Base-by-base conservation (phyloP, 805 yeast species). In the Wickerhamiella sorbophila region DNA sequence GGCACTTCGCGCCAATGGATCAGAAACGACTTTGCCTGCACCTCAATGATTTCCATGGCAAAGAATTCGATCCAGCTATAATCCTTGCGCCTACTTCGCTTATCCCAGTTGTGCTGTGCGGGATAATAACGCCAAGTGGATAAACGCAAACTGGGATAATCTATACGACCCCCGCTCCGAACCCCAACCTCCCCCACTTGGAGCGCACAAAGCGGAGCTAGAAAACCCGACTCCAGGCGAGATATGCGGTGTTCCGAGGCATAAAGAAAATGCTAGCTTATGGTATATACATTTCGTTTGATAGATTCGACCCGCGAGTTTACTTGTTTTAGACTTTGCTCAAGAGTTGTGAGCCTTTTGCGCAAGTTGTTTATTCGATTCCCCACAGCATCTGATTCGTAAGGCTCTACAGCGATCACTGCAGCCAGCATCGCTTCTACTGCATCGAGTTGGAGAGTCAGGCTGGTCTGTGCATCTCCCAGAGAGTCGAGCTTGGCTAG, bases 1-100 rank as follows among this genome's bases (percentile, higher is more conserved):
- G 82, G 79, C 5, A 82, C 81, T 47, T 76, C 72, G 42, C 87
- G 76, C 97, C 97, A 91, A 52, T 88, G 84, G 54, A 87, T 82
- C 47, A 86, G 74, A 54, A 83, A 88, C 44, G 91, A 80, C 59
- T 84, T 81, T 39, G 93, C 77, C 52, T 87, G 94, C 19, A 91
- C 75, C 60, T 88, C 96, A 38, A 91, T 71, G 2, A 86, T 77
- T 61, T 88, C 97, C 95, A 86, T 83, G n/a, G 1, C 14, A 12
- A 19, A 5, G 19, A 19, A 5, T 5, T n/a, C n/a, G n/a, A n/a
- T n/a, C n/a, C n/a, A n/a, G n/a, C n/a, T n/a, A n/a, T n/a, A n/a
- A n/a, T n/a, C n/a, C n/a, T n/a, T n/a, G n/a, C n/a, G n/a, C n/a
- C n/a, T n/a, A n/a, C n/a, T n/a, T n/a, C n/a, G n/a, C n/a, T n/a